Conservation (phyloP, 78 protist genomes). For the Guillardia theta region DNA sequence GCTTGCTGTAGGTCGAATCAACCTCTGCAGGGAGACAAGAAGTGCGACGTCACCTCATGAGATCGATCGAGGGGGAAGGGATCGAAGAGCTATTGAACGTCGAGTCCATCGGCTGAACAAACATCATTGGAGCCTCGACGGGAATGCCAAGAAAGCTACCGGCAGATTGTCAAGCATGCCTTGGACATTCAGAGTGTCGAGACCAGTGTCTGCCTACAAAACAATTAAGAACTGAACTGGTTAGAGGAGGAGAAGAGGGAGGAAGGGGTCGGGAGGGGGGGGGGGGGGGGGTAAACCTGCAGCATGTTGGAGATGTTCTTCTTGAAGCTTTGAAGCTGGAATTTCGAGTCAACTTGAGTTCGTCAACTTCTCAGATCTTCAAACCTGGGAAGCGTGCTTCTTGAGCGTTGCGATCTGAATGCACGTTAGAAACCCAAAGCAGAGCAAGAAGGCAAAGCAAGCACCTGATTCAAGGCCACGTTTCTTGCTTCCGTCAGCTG, state of each 20-base stretch:
- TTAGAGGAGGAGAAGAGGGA: not conserved
- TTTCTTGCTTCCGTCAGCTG: not conserved
- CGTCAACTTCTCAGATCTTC: not conserved
- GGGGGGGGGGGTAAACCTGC: not conserved
- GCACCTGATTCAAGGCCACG: constrained; percentile 9
- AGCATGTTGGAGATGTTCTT: constrained; percentile 22
- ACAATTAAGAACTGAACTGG: not conserved
- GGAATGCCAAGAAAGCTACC: too few relatives aligned
- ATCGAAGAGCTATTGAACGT: not conserved
- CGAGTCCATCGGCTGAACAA: not conserved
- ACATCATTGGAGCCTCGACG: too few relatives aligned
- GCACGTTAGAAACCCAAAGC: too few relatives aligned
- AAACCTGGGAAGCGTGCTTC: not conserved
- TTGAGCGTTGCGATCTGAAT: constrained; percentile 26
- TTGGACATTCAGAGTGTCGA: not conserved
- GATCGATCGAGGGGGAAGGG: too few relatives aligned
- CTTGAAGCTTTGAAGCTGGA: constrained; percentile 35
- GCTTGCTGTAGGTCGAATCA: too few relatives aligned
- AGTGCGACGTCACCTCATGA: too few relatives aligned
- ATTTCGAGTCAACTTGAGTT: too few relatives aligned
- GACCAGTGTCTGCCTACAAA: not conserved
- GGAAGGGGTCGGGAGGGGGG: not conserved
- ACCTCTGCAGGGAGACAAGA: too few relatives aligned
- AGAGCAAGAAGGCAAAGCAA: too few relatives aligned
- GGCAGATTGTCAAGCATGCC: constrained; percentile 35